phyloP scores from a whole-genome alignment of 805 yeast genomes.

The Debaryomyces hansenii region DNA sequence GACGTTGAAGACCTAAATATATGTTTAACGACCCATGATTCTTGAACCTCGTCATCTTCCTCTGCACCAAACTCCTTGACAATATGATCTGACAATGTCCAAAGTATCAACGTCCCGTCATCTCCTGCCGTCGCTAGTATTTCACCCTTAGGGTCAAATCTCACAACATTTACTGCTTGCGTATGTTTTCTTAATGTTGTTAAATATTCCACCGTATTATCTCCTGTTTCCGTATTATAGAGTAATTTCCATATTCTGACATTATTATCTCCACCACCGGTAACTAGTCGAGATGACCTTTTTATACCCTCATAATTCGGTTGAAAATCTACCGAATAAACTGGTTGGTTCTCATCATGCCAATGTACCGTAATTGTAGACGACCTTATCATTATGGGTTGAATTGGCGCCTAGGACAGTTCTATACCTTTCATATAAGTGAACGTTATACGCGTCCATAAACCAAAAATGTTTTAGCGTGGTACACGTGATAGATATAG shows the following conservation, averaged over 20 bases:
- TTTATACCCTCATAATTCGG: constrained; percentile 25
- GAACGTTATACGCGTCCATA: constrained; percentile 2
- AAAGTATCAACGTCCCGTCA: constrained; percentile 83
- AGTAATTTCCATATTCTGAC: constrained; percentile 57
- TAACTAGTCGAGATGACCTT: constrained; percentile 57
- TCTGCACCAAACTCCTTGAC: constrained; percentile 62
- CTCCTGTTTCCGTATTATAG: constrained; percentile 5
- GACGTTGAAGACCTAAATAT: constrained; percentile 60
- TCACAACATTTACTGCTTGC: constrained; percentile 89
- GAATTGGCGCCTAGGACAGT: neutral
- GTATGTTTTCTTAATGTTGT: constrained; percentile 85
- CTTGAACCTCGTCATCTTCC: constrained; percentile 57
- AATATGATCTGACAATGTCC: constrained; percentile 62
- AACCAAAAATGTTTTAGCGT: neutral
- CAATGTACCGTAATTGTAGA: constrained; percentile 61
- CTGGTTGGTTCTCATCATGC: constrained; percentile 76
- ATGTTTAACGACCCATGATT: constrained; percentile 70
- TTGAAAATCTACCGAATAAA: constrained; percentile 67
- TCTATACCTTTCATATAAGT: too few relatives aligned
- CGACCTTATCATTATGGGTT: constrained; percentile 28
- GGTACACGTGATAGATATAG: too few relatives aligned
- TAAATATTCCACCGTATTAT: constrained; percentile 60
- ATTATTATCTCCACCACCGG: constrained; percentile 94
- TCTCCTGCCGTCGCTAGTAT: constrained; percentile 90
- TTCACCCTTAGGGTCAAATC: constrained; percentile 73